Evolutionary conservation across 2,329 filamentous ascomycete species (phyloP).

Genomic region (Cladophialophora chaetospira): DNA sequence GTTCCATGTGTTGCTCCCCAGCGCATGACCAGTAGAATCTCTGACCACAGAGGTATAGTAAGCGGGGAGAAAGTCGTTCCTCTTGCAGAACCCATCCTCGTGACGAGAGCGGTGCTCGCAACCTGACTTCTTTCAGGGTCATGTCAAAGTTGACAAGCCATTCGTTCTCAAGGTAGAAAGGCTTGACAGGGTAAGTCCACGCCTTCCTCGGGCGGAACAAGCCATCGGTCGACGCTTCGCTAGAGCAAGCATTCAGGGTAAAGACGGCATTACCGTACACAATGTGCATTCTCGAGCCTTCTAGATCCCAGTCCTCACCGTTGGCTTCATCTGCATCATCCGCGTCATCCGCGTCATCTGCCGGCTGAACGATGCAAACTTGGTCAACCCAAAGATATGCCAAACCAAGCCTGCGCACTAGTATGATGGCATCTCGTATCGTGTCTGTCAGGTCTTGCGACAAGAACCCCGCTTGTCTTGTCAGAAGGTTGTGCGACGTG

Average conservation of each 20-base stretch:
- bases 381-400: conserved; percentile 4
- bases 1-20: conserved; percentile 4
- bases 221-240: background rate
- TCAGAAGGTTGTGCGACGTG: background rate
- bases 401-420: background rate
- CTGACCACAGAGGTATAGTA: conserved; percentile 6
- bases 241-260: conserved; percentile 1
- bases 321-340: background rate
- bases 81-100: conserved; percentile 9
- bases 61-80: conserved; percentile 5
- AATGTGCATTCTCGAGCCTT: conserved; percentile 10
- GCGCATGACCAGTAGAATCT: conserved; percentile 12
- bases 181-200: conserved; percentile 1
- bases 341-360: too few species aligned
- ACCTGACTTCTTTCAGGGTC: conserved; percentile 9
- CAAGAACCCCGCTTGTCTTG: background rate
- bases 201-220: background rate
- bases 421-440: background rate
- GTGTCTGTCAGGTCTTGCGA: background rate
- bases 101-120: background rate
- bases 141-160: conserved; percentile 7
- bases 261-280: conserved; percentile 7
- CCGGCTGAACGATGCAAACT: conserved; percentile 1
- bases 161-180: conserved; percentile 4
- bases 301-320: conserved; percentile 5